Conservation (phyloP, 2,329 filamentous ascomycete genomes). For the Epichloe brachyelytri region DNA sequence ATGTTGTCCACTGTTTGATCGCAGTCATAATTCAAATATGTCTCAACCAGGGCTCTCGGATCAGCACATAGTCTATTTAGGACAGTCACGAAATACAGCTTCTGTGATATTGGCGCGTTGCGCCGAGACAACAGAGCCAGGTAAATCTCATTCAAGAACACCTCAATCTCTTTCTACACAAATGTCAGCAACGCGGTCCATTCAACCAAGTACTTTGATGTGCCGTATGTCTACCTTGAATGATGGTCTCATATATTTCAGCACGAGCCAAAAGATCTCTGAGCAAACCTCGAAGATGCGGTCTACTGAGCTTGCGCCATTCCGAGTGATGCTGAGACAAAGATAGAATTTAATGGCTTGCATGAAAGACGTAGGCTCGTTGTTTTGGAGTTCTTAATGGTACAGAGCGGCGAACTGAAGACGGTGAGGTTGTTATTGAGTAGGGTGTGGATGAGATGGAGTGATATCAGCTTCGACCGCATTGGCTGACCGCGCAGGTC, state of each 20-base stretch:
- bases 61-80: slow-evolving; percentile 76
- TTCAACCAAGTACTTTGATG: not conserved
- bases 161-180: slow-evolving; percentile 80
- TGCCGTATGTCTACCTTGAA: slow-evolving; percentile 57
- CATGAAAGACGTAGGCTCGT: slow-evolving; percentile 78
- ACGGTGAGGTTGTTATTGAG: slow-evolving; percentile 87
- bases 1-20: slow-evolving; percentile 93
- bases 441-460: slow-evolving; percentile 90
- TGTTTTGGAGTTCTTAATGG: slow-evolving; percentile 85
- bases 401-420: slow-evolving; percentile 84
- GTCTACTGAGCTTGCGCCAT: slow-evolving; percentile 86
- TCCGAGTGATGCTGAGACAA: slow-evolving; percentile 85
- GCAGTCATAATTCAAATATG: slow-evolving; percentile 97
- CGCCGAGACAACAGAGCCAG: slow-evolving; percentile 79
- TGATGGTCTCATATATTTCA: slow-evolving; percentile 83
- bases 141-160: slow-evolving; percentile 96
- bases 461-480: slow-evolving; percentile 89
- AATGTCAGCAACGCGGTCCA: slow-evolving; percentile 13
- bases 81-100: slow-evolving; percentile 79
- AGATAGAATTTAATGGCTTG: slow-evolving; percentile 96
- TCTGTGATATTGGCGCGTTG: slow-evolving; percentile 78
- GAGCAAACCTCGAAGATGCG: slow-evolving; percentile 90
- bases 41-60: slow-evolving; percentile 79
- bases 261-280: slow-evolving; percentile 96
- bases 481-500: slow-evolving; percentile 91